Evolutionary conservation across 768 basidiomycete genomes (phyloP).

Genomic region (Cystobasidium ongulense): DNA sequence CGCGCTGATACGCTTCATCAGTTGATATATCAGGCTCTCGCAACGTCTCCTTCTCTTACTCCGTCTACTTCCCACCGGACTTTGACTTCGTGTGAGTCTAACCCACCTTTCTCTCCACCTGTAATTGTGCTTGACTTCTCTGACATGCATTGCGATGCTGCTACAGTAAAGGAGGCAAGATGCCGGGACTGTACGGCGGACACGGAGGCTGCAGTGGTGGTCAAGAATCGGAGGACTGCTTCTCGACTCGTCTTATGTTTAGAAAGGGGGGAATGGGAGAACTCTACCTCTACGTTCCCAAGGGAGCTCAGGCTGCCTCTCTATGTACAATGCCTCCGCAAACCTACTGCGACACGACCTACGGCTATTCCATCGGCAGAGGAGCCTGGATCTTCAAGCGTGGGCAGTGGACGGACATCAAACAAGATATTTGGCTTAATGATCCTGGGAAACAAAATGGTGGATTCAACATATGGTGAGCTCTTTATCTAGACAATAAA

Average conservation of each 20-base stretch:
- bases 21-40: conserved; percentile 29
- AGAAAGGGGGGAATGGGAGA: conserved; percentile 40
- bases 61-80: conserved; percentile 40
- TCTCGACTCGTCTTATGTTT: conserved; percentile 42
- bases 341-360: conserved; percentile 39
- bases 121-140: not conserved
- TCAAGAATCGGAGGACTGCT: conserved; percentile 37
- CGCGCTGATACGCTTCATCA: not conserved
- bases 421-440: conserved; percentile 66
- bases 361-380: conserved; percentile 55
- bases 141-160: not conserved
- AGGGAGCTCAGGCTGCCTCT: conserved; percentile 37
- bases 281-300: conserved; percentile 42
- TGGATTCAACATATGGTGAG: conserved; percentile 37
- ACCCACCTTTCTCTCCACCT: not conserved
- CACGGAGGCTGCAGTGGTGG: conserved; percentile 41
- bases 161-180: conserved; percentile 41
- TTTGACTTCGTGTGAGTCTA: conserved; percentile 40
- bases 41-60: conserved; percentile 41
- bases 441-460: conserved; percentile 63
- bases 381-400: conserved; percentile 59
- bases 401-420: conserved; percentile 62
- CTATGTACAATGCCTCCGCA: conserved; percentile 36
- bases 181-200: conserved; percentile 40
- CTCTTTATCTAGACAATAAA: not conserved